phyloP scores from a whole-genome alignment of 2,329 filamentous ascomycete species.

The Colletotrichum spaethianum region DNA sequence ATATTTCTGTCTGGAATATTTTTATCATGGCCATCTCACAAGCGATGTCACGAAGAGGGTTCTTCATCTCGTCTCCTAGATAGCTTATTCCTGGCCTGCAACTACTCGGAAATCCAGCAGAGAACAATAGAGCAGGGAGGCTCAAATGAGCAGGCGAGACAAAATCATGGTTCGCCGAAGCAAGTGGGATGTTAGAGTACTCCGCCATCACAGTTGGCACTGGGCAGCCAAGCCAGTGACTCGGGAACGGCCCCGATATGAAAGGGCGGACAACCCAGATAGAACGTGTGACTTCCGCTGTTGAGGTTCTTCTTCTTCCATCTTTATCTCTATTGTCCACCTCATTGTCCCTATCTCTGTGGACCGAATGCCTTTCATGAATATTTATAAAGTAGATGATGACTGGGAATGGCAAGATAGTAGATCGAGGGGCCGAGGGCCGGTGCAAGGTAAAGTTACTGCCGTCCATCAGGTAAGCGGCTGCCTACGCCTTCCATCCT shows the following conservation, averaged over 20 bases:
- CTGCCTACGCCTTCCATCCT: slow-evolving; percentile 21
- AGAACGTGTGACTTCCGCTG: not conserved
- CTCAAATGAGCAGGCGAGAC: not conserved
- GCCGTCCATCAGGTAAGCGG: slow-evolving; percentile 13
- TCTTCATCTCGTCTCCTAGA: no score
- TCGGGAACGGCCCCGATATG: not conserved
- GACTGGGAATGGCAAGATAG: not conserved
- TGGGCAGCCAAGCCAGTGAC: not conserved
- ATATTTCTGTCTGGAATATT: no score
- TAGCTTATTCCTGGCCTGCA: not conserved
- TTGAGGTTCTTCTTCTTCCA: not conserved
- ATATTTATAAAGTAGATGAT: not conserved
- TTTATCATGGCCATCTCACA: no score
- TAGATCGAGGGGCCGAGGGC: not conserved
- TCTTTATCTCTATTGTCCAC: not conserved
- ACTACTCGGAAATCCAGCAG: not conserved
- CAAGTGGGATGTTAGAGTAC: not conserved
- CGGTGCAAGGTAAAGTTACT: not conserved
- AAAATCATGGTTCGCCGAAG: not conserved
- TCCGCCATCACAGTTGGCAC: not conserved
- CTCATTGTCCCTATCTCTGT: not conserved
- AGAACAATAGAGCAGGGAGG: not conserved
- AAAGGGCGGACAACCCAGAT: not conserved
- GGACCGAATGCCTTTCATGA: not conserved
- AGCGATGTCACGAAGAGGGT: no score